Evolutionary conservation across 306 rosid genomes (phyloP).

Genomic region (Vigna trinervia): DNA sequence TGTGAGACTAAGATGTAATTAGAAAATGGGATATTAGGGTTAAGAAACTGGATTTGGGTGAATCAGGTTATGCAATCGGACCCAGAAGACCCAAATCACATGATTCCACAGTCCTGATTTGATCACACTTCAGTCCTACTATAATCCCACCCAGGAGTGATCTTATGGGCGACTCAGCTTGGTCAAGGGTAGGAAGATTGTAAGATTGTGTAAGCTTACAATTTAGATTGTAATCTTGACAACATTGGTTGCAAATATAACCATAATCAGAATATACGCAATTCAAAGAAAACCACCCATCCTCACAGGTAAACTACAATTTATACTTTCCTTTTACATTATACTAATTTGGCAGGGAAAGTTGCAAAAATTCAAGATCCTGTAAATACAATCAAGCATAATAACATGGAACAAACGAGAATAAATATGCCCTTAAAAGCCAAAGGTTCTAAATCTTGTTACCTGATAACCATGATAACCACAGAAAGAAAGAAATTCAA

Average conservation of each 20-base stretch:
- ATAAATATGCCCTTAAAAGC: background rate
- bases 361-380: background rate
- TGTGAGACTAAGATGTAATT: background rate
- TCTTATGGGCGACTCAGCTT: background rate
- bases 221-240: background rate
- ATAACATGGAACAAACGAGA: background rate
- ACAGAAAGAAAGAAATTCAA: background rate
- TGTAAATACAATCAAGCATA: background rate
- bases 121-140: background rate
- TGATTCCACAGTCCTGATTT: background rate
- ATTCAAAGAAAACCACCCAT: slow-evolving; percentile 16
- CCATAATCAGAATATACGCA: slow-evolving; percentile 4
- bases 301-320: slow-evolving; percentile 1
- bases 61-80: background rate
- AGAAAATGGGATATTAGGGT: background rate
- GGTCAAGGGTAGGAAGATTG: background rate
- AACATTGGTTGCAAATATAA: background rate
- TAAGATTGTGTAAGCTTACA: background rate
- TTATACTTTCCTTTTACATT: background rate
- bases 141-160: background rate
- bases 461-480: background rate
- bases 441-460: background rate
- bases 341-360: background rate
- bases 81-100: background rate
- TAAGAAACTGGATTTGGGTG: background rate